These are phyloP conservation scores for Alliaria petiolata DNA, from an alignment of 345 rosid genomes.

Conservation along the genomic window DNA sequence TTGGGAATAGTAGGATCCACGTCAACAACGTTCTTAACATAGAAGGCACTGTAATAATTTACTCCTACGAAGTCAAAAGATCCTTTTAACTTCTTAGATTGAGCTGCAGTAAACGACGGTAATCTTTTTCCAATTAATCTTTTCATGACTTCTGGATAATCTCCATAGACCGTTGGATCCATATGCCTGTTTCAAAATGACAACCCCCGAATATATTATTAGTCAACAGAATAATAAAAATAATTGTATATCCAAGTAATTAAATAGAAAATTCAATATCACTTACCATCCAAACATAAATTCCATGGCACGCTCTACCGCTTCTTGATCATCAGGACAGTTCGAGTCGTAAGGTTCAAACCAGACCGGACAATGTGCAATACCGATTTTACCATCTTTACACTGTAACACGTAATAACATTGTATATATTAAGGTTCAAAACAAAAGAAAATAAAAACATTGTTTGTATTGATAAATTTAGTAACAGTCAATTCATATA, in stretches of 20 bases:
- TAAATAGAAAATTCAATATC: background rate
- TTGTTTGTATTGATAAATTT: background rate
- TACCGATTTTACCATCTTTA: constrained; percentile 30
- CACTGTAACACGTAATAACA: constrained; percentile 5
- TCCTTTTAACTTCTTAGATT: constrained; percentile 21
- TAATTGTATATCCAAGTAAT: no score
- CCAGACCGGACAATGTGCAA: constrained; percentile 32
- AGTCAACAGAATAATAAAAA: no score
- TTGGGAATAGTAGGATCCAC: constrained; percentile 12
- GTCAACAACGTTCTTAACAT: constrained; percentile 1
- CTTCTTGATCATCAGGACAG: constrained; percentile 20
- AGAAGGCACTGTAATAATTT: constrained; percentile 23
- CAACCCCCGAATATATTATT: no score
- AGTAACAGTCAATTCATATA: background rate
- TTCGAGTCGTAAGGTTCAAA: constrained; percentile 26
- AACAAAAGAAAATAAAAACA: no score
- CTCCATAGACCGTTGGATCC: constrained; percentile 27
- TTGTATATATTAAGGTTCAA: no score
- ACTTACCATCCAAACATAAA: constrained; percentile 34
- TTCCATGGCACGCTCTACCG: constrained; percentile 29
- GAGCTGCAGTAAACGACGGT: constrained; percentile 22
- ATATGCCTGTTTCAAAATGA: constrained; percentile 12
- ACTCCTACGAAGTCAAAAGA: constrained; percentile 30
- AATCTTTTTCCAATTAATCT: constrained; percentile 19
- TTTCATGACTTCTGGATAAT: constrained; percentile 29